Evolutionary conservation across 2,329 filamentous ascomycete genomes (phyloP).

Genomic region (Fusarium camptoceras): DNA sequence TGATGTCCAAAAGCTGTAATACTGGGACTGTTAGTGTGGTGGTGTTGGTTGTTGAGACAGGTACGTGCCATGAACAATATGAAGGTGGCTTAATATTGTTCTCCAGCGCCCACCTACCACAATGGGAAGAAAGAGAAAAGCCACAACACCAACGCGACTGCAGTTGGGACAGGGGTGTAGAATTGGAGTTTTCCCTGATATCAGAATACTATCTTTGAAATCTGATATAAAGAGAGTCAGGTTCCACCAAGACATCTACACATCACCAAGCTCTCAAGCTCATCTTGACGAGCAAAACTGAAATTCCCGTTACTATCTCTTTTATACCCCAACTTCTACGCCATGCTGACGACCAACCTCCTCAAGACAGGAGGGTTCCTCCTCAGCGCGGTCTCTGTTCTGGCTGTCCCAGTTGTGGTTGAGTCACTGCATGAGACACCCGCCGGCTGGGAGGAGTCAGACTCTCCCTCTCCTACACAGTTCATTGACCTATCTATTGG

Average conservation of each 20-base stretch:
- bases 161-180: conserved; percentile 2
- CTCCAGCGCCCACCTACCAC: conserved; percentile 22
- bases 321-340: background rate
- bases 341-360: conserved; percentile 20
- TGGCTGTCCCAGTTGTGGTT: conserved; percentile 36
- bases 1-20: background rate
- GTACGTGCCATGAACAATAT: conserved; percentile 42
- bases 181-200: background rate
- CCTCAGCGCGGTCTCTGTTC: conserved; percentile 8
- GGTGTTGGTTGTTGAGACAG: conserved; percentile 21
- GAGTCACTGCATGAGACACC: conserved; percentile 38
- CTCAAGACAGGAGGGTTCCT: conserved; percentile 21
- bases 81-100: conserved; percentile 44
- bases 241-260: background rate
- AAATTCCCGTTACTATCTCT: background rate
- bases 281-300: conserved; percentile 4
- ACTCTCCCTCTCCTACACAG: conserved; percentile 28
- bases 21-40: conserved; percentile 10
- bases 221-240: conserved; percentile 30
- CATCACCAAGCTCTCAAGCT: background rate
- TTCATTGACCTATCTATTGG: conserved; percentile 49
- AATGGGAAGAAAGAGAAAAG: conserved; percentile 19
- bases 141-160: conserved; percentile 5
- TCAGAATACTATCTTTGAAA: background rate
- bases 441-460: conserved; percentile 40